Evolutionary conservation across 306 rosid species (phyloP).

Genomic region (Begonia peltatifolia): DNA sequence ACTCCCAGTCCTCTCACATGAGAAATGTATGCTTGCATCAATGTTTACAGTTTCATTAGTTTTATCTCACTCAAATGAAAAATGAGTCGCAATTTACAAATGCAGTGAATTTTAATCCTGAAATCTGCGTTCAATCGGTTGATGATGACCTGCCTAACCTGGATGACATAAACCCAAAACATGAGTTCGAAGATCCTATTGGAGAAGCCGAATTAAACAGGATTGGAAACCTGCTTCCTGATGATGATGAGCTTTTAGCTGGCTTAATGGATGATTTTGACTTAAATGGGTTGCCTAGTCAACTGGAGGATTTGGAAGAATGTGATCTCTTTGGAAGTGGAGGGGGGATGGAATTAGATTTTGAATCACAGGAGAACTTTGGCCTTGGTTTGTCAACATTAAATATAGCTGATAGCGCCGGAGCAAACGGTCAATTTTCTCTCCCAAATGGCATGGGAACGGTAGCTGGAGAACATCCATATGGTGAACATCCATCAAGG

Average conservation of each 20-base stretch:
- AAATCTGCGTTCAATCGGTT: constrained; percentile 25
- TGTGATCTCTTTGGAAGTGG: constrained; percentile 78
- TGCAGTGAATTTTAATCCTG: constrained; percentile 60
- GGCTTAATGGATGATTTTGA: constrained; percentile 84
- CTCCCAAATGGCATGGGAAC: constrained; percentile 39
- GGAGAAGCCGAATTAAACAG: constrained; percentile 34
- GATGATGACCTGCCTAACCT: constrained; percentile 37
- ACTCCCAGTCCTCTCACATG: constrained; percentile 67
- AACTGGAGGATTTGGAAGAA: constrained; percentile 81
- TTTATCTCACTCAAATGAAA: constrained; percentile 5
- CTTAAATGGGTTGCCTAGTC: constrained; percentile 71
- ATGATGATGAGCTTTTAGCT: constrained; percentile 77
- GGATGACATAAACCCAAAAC: constrained; percentile 26
- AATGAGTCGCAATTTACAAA: constrained; percentile 7
- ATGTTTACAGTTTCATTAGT: constrained; percentile 1
- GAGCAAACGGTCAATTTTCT: constrained; percentile 39
- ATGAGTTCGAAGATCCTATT: constrained; percentile 34
- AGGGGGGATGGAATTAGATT: constrained; percentile 86
- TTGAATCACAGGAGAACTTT: constrained; percentile 50
- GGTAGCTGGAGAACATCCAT: constrained; percentile 83
- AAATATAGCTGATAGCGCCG: constrained; percentile 37
- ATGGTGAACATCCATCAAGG: constrained; percentile 97
- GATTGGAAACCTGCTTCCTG: constrained; percentile 63
- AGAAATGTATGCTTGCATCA: constrained; percentile 42
- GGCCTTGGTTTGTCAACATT: constrained; percentile 45